Evolutionary conservation across 2,329 filamentous ascomycete species (phyloP), one percentile per base, ranked within the genome.

Genomic region (Stachybotrys echinatus): DNA sequence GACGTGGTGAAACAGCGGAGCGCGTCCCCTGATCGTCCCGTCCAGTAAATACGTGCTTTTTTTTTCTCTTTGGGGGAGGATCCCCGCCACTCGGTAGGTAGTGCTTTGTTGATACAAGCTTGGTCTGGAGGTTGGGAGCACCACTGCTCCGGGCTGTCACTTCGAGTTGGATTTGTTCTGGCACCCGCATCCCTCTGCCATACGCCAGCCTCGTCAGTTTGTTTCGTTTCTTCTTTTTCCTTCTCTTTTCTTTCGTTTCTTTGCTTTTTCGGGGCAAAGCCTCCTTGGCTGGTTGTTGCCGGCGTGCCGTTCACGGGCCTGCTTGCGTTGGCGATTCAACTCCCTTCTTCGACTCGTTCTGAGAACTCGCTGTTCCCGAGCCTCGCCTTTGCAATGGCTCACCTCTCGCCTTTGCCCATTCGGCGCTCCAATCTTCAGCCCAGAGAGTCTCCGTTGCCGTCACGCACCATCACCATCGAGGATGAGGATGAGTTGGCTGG

Each of bases 401-500:
- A 8, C 27, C 14, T 34, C 38, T 65, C 70, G 48, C 64, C 63
- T 17, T 50, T 65, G 51, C 65, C 64, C 17, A 54, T 64, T 22
- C 55, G 65, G 54, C 64, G 62, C 46, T 56, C 61, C 34, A 62
- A 56, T 50, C 52, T 58, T 23, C 44, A 61, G 17, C 60, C 64
- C 46, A 60, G 57, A 54, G 63, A 60, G 5, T 62, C 61, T 4
- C 60, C 59, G 12, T 46, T 58, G 37, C 60, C 59, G 10, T 46
- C 58, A 34, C 54, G 56, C 38, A 61, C 52, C 50, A 52, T 67
- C 7, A 50, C 53, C 20, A 50, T 55, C 21, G 43, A 48, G 43
- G 71, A 73, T 37, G 66, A 76, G 40, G 75, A 77, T 49, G 74
- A 77, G 52, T 61, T 75, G 19, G 69, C 67, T 8, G 63, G 61